Percentiles rank a stretch among this genome's conserved stretches.
phyloP scores from a whole-genome alignment of 306 rosid genomes.

The Cucurbita ficifolia region DNA sequence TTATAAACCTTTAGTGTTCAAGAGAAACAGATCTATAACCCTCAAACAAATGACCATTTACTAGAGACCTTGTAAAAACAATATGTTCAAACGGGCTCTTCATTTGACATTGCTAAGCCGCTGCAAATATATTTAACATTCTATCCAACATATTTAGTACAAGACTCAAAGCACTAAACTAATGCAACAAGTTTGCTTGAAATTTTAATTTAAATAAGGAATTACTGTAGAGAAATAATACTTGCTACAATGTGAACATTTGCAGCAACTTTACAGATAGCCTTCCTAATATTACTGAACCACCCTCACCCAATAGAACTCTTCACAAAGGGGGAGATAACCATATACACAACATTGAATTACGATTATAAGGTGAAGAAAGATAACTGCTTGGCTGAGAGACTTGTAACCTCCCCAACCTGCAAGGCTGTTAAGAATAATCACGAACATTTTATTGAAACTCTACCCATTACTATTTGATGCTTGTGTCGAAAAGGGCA shows the following conservation, averaged over 20 bases:
- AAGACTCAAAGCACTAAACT: neutral
- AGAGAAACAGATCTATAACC: too few species aligned
- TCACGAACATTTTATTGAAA: neutral
- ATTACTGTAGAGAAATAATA: neutral
- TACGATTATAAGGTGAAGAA: neutral
- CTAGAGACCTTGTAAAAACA: too few species aligned
- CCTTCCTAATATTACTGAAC: neutral
- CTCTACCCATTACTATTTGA: neutral
- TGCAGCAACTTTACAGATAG: neutral
- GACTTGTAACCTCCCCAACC: neutral
- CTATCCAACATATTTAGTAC: neutral
- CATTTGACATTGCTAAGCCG: neutral
- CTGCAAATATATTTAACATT: neutral
- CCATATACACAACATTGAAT: constrained; percentile 2
- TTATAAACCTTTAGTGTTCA: too few species aligned
- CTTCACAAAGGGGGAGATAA: neutral
- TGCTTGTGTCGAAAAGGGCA: neutral
- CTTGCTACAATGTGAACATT: neutral
- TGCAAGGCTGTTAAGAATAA: neutral
- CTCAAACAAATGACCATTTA: too few species aligned
- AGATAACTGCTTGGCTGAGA: neutral
- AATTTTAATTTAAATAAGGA: neutral
- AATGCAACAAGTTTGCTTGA: neutral
- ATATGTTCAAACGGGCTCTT: too few species aligned
- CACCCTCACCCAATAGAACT: neutral